phyloP scores from a whole-genome alignment of 495 filamentous ascomycete species.

The Aspergillus taichungensis region DNA sequence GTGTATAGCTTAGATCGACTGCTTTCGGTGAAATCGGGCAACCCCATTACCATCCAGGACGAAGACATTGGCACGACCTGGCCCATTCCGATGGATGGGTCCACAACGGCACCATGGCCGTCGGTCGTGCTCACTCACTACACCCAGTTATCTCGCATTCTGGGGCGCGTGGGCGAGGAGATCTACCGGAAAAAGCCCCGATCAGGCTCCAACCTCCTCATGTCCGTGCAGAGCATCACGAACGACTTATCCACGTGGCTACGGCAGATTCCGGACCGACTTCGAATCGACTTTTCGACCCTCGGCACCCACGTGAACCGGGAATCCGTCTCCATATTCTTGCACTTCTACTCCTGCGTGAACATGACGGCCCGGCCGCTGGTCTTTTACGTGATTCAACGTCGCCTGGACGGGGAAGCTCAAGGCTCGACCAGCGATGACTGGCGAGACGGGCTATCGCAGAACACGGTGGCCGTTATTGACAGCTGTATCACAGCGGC shows the following conservation, averaged over 20 bases:
- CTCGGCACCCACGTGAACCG: conserved; percentile 28
- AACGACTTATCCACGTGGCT: conserved; percentile 35
- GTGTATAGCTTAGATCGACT: conserved; percentile 44
- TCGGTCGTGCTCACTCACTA: conserved; percentile 40
- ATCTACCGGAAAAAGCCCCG: conserved; percentile 39
- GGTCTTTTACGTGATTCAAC: conserved; percentile 41
- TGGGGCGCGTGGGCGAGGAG: conserved; percentile 35
- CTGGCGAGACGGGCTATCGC: conserved; percentile 34
- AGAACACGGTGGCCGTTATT: conserved; percentile 36
- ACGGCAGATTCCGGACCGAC: conserved; percentile 27
- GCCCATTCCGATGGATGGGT: conserved; percentile 22
- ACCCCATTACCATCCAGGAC: conserved; percentile 42
- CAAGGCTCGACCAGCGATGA: conserved; percentile 17
- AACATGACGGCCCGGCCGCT: conserved; percentile 44
- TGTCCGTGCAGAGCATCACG: conserved; percentile 37
- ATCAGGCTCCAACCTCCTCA: conserved; percentile 34
- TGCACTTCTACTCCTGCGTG: conserved; percentile 44
- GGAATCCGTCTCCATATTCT: conserved; percentile 37
- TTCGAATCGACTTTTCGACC: conserved; percentile 35
- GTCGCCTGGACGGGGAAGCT: conserved; percentile 25
- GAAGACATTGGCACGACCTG: conserved; percentile 38
- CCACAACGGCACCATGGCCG: conserved; percentile 29
- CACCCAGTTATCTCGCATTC: conserved; percentile 35
- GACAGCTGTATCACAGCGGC: conserved; percentile 41
- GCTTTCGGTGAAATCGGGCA: conserved; percentile 40